phyloP scores from a whole-genome alignment of 805 yeast species.

The Hanseniaspora hatyaiensis region DNA sequence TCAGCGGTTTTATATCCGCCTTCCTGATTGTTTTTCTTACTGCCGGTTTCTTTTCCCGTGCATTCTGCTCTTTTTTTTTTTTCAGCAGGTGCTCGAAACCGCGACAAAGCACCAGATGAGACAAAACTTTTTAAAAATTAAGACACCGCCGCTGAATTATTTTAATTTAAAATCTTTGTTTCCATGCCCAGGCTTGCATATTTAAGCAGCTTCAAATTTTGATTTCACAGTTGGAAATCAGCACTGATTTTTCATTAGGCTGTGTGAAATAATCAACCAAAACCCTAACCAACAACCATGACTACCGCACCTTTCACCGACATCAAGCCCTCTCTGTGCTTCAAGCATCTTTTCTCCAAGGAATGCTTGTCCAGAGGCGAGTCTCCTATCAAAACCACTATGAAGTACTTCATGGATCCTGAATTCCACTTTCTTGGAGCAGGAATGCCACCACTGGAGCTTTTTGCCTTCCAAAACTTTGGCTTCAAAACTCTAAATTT shows the following conservation, averaged over 20 bases:
- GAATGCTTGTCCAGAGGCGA: conserved; percentile 27
- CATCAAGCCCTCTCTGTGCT: conserved; percentile 37
- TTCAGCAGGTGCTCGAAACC: no score
- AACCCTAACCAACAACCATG: conserved; percentile 2
- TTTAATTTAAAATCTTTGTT: no score
- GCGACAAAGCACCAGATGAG: no score
- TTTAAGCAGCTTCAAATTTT: no score
- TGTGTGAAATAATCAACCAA: no score
- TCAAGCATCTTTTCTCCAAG: conserved; percentile 46
- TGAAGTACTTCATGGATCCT: conserved; percentile 50
- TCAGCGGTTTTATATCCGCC: no score
- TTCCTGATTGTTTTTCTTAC: no score
- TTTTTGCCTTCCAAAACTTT: conserved; percentile 62
- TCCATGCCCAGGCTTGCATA: no score
- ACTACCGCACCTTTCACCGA: background rate
- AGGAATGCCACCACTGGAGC: conserved; percentile 65
- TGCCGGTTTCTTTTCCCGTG: background rate
- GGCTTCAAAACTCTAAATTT: conserved; percentile 35
- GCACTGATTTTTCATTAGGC: background rate
- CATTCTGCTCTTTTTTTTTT: background rate
- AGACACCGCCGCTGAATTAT: no score
- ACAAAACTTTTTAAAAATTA: background rate
- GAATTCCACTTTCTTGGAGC: conserved; percentile 67
- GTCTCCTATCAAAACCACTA: conserved; percentile 59
- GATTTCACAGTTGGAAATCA: background rate